These are phyloP conservation scores for Wickerhamomyces sp. DNA, from an alignment of 1,139 yeast genomes.

Conservation along the genomic window DNA sequence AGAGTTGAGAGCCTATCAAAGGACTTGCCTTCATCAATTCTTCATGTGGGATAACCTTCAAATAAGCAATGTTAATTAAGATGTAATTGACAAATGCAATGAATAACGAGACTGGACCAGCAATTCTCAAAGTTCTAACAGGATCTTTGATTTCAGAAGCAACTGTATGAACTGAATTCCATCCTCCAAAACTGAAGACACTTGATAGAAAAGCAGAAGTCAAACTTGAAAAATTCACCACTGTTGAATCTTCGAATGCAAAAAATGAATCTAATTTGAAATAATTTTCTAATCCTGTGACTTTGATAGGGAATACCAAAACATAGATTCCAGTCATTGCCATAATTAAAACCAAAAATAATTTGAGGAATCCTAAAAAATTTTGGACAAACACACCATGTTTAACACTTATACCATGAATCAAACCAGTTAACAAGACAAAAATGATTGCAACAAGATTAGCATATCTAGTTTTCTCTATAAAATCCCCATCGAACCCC, in stretches of 20 bases:
- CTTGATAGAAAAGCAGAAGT: slow-evolving; percentile 56
- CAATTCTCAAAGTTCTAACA: slow-evolving; percentile 48
- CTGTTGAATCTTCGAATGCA: slow-evolving; percentile 23
- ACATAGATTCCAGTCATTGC: slow-evolving; percentile 47
- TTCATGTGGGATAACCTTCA: slow-evolving; percentile 48
- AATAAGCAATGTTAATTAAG: slow-evolving; percentile 51
- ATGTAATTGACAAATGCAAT: slow-evolving; percentile 47
- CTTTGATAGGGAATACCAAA: slow-evolving; percentile 34
- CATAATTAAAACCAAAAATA: slow-evolving; percentile 44
- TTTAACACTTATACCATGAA: slow-evolving; percentile 51
- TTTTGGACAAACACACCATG: slow-evolving; percentile 55
- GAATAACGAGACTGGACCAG: slow-evolving; percentile 52
- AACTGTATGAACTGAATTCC: slow-evolving; percentile 61
- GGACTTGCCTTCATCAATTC: slow-evolving; percentile 53
- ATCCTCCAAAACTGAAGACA: slow-evolving; percentile 57
- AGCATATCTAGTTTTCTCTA: slow-evolving; percentile 26
- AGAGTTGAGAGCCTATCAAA: slow-evolving; percentile 52
- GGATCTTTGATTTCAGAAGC: slow-evolving; percentile 60
- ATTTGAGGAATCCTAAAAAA: slow-evolving; percentile 49
- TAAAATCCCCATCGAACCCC: slow-evolving; percentile 37
- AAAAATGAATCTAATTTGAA: slow-evolving; percentile 34
- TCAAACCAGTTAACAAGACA: slow-evolving; percentile 36
- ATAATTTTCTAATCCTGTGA: slow-evolving; percentile 38
- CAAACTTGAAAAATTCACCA: slow-evolving; percentile 40
- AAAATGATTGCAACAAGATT: slow-evolving; percentile 42